Base-by-base conservation (phyloP, 23 red algal species). In the Gracilariopsis chorda region DNA sequence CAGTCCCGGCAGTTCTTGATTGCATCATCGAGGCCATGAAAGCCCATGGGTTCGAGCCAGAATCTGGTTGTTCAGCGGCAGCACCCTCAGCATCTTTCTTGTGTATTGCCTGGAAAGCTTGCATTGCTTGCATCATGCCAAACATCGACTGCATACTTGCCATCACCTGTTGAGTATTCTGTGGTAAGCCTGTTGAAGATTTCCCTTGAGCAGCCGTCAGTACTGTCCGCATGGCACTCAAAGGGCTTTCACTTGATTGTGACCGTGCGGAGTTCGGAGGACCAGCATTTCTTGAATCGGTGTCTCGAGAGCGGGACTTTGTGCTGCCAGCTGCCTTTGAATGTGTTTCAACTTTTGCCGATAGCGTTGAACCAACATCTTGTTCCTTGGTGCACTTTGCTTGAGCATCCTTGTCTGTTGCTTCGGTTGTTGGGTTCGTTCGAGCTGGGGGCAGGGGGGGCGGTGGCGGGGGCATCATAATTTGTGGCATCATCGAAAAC, bases 401-500 rank as follows among this genome's bases (percentile, higher is more conserved):
- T n/a, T n/a, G n/a, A n/a, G n/a, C n/a, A n/a, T n/a, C n/a, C n/a
- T n/a, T 55, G 16, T 16, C 49, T 55, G 49, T 16, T n/a, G 14
- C 36, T 1, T 80, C 76, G 23, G 4, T 80, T 1, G 39, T 57
- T 80, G 0, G 48, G 25, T 32, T 25, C 29, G 3, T 71, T 4
- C 21, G 53, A 19, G 36, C 51, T 70, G 70, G 85, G 24, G 51
- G 69, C 48, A 69, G 64, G 20, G 48, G 85, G 21, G 85, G 68
- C 16, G 85, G 85, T 16, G 65, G 83, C n/a, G 61, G 83, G 51
- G 83, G 61, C 60, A 63, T 59, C 65, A 76, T 89, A 27, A 89
- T n/a, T 52, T 89, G 85, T n/a, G 85, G 85, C 85, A 89, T 89
- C 85, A 89, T 78, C 14, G 85, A 76, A 35, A 89, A 62, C 20